These are phyloP conservation scores for Hericium rajendrae DNA, from an alignment of 768 basidiomycete species.

Conservation along the genomic window DNA sequence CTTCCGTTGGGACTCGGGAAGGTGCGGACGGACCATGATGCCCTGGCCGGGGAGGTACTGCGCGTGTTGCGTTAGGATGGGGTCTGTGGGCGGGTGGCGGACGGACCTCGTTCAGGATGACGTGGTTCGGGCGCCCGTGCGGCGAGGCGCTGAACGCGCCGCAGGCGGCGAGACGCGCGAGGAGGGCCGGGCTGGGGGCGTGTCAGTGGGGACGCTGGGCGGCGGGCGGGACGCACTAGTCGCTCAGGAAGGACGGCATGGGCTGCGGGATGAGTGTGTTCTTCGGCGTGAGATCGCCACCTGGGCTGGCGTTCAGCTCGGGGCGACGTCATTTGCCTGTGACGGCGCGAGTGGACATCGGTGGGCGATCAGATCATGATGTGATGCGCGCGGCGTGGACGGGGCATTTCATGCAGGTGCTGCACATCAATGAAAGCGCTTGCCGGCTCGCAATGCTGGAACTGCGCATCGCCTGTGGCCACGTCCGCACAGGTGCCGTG, in stretches of 20 bases:
- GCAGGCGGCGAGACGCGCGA: constrained; percentile 56
- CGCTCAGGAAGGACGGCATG: constrained; percentile 59
- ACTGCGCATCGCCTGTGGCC: too few species aligned
- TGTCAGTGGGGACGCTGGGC: neutral
- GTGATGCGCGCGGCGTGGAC: too few species aligned
- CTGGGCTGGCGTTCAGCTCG: constrained; percentile 23
- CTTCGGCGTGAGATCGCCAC: constrained; percentile 66
- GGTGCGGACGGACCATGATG: constrained; percentile 59
- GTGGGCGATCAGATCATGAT: too few species aligned
- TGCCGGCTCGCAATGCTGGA: too few species aligned
- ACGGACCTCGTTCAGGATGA: constrained; percentile 78
- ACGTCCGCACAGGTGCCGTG: too few species aligned
- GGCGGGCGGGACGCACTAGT: constrained; percentile 40
- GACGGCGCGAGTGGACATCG: too few species aligned
- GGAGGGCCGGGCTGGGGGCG: constrained; percentile 59
- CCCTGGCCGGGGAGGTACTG: constrained; percentile 87
- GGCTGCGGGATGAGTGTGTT: constrained; percentile 58
- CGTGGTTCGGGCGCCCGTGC: constrained; percentile 71
- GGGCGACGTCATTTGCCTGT: too few species aligned
- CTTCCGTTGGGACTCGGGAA: neutral
- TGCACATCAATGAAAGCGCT: too few species aligned
- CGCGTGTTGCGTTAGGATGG: constrained; percentile 23
- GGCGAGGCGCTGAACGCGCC: constrained; percentile 56
- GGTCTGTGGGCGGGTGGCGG: neutral
- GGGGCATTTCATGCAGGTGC: too few species aligned